Percentiles rank a stretch among this genome's conserved stretches.
Evolutionary conservation across 2,329 filamentous ascomycete genomes (phyloP).

Genomic region (Sclerotiophoma versabilis): DNA sequence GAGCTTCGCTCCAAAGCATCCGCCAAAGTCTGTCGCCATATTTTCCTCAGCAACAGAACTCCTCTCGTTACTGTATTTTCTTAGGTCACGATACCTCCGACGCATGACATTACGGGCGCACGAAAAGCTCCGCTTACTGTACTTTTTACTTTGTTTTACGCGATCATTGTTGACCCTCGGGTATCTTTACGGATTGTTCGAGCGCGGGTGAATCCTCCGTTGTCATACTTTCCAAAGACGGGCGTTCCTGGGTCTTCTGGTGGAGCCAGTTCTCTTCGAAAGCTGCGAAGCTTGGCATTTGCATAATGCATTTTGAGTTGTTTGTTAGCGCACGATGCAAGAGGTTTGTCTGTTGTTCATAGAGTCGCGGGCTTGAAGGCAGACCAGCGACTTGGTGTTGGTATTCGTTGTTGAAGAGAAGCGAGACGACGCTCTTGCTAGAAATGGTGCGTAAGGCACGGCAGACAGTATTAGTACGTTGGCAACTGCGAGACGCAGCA

Average conservation of each 20-base stretch:
- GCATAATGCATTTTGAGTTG: constrained; percentile 17
- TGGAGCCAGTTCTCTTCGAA: constrained; percentile 8
- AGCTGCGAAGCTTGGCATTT: constrained; percentile 15
- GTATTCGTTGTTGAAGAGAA: constrained; percentile 3
- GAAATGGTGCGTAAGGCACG: neutral
- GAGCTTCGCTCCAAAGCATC: neutral
- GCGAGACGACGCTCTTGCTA: neutral
- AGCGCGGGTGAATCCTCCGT: neutral
- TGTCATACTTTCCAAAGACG: constrained; percentile 3
- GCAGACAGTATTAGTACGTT: neutral
- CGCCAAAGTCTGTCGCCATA: neutral
- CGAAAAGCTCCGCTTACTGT: constrained; percentile 20
- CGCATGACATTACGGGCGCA: constrained; percentile 21
- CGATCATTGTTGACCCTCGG: constrained; percentile 10
- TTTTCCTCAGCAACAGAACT: constrained; percentile 3
- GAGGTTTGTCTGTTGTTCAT: neutral
- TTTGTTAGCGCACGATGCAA: constrained; percentile 10
- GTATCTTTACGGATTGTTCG: constrained; percentile 9
- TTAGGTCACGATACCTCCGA: constrained; percentile 19
- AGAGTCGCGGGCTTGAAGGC: neutral
- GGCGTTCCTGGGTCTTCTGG: constrained; percentile 12
- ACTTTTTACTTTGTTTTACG: constrained; percentile 19
- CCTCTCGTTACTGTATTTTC: constrained; percentile 10
- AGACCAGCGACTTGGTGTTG: neutral
- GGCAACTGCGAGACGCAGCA: neutral